Base-by-base conservation (phyloP, 192 early-diverging fungal genomes). In the Podila epicladia region DNA sequence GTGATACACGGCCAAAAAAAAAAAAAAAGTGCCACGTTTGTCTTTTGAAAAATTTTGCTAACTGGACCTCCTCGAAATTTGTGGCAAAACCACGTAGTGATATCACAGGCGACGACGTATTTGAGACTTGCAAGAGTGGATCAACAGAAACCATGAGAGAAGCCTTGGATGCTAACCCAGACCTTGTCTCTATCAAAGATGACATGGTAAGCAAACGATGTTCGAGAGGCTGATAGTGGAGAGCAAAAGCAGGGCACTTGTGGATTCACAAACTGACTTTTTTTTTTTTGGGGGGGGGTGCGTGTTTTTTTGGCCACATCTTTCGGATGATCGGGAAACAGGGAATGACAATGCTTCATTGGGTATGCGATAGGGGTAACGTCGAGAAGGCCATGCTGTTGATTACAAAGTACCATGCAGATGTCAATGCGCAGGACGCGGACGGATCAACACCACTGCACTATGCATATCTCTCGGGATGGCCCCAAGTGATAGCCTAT, bases 291-390 rank as follows among this genome's bases (percentile, higher is more conserved):
- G 9, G 13, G 0, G 29, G 29, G 29, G 29, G 29, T 29, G 29
- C 1, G 29, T 29, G 29, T 55, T 50, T 29, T 28, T 38, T 28
- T 48, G 51, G 29, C 9, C 15, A 49, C 58, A 50, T 17, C 12
- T 45, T 63, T 24, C 15, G 41, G 31, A 37, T 37, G 33, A 33
- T 33, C 33, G 33, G 33, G 6, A 33, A 28, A 45, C 62, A 90
- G 86, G 87, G 87, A 41, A 78, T 87, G 37, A 83, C 89, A 35
- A 70, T 80, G 37, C 78, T 90, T 31, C 89, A 90, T 74, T 85
- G 84, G 71, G 87, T 84, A 15, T 79, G 86, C 29, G 89, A 90
- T 69, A 55, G 87, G 19, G 89, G 89, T 3, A 58, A 87, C 58
- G 12, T 85, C 7, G 82, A 86, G 9, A 73, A 83, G 51, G 84